phyloP scores from a whole-genome alignment of 352 stramenopile genomes.

The Phytophthora tubulina region DNA sequence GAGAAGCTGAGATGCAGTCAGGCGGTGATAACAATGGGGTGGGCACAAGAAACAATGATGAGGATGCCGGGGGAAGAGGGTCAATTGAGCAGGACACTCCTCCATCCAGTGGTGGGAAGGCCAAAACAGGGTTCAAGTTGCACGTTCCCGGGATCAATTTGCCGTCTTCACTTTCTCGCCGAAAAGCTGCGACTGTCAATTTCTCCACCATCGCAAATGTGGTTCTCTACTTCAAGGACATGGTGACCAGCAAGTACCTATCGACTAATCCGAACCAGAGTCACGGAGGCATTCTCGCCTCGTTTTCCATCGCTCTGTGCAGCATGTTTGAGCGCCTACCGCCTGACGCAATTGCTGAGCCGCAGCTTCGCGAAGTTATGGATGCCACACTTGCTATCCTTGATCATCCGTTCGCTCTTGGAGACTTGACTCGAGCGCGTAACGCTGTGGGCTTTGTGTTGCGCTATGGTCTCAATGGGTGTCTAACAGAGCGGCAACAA shows the following conservation, averaged over 20 bases:
- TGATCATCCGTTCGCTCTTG: conserved; percentile 76
- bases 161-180: conserved; percentile 55
- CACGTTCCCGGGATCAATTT: conserved; percentile 74
- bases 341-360: conserved; percentile 64
- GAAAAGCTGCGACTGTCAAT: conserved; percentile 66
- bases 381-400: conserved; percentile 72
- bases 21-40: conserved; percentile 23
- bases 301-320: conserved; percentile 76
- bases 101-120: conserved; percentile 44
- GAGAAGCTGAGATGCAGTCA: conserved; percentile 56
- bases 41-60: conserved; percentile 32
- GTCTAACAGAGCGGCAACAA: conserved; percentile 77
- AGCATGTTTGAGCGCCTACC: conserved; percentile 84
- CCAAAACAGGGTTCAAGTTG: conserved; percentile 81
- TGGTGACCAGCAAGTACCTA: conserved; percentile 71
- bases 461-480: conserved; percentile 68
- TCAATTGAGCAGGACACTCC: conserved; percentile 39
- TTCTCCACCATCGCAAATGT: conserved; percentile 83
- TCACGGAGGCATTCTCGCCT: conserved; percentile 75
- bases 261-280: conserved; percentile 57
- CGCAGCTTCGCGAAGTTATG: conserved; percentile 75
- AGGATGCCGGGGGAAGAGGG: conserved; percentile 43
- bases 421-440: conserved; percentile 79
- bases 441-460: conserved; percentile 84
- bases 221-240: conserved; percentile 83